These are phyloP conservation scores for Camellia sinensis DNA, from an alignment of 148 eudicot species.

Conservation along the genomic window DNA sequence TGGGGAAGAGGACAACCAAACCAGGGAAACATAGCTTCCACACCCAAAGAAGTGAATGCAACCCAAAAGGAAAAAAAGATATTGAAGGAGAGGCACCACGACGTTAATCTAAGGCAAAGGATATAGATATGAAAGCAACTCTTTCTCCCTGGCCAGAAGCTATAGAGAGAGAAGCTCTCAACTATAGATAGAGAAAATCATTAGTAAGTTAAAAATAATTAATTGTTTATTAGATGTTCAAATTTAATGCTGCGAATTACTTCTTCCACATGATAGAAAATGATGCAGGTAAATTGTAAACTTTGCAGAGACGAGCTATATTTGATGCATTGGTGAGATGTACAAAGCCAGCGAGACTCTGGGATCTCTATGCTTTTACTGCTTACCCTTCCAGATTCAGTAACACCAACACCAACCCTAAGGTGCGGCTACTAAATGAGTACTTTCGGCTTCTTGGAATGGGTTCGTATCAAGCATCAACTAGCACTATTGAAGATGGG, in stretches of 20 bases:
- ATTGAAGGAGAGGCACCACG: no score
- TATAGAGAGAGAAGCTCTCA: no score
- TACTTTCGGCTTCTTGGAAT: slow-evolving; percentile 91
- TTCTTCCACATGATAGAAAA: neutral
- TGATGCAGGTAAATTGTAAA: slow-evolving; percentile 17
- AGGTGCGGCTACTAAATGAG: slow-evolving; percentile 78
- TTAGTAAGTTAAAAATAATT: no score
- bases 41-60: no score
- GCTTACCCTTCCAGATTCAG: slow-evolving; percentile 63
- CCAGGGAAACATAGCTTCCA: no score
- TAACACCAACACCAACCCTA: slow-evolving; percentile 65
- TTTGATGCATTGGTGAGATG: slow-evolving; percentile 74
- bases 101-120: no score
- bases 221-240: no score
- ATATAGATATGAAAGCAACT: no score
- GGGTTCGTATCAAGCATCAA: slow-evolving; percentile 47
- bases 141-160: no score
- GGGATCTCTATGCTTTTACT: slow-evolving; percentile 90
- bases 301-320: slow-evolving; percentile 77
- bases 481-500: slow-evolving; percentile 57
- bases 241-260: neutral
- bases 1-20: no score
- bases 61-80: no score
- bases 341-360: slow-evolving; percentile 68
- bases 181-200: no score